phyloP scores from a whole-genome alignment of 192 early-diverging fungal genomes.

The Backusella westeae region DNA sequence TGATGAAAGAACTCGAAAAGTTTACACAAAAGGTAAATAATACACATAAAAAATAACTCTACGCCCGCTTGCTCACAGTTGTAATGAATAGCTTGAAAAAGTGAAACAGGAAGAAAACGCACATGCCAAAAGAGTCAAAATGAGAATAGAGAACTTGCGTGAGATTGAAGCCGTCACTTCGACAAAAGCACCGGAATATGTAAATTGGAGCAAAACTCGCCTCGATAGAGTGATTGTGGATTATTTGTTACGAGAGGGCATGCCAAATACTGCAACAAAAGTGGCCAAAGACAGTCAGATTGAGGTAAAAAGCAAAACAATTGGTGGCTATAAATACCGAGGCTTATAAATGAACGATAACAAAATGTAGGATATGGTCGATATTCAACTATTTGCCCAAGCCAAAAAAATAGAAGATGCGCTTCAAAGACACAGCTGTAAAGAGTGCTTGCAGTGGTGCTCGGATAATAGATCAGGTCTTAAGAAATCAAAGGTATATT shows the following conservation, averaged over 20 bases:
- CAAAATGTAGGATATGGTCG: slow-evolving; percentile 70
- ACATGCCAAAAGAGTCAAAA: slow-evolving; percentile 66
- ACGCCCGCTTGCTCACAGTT: not conserved
- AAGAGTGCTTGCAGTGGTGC: slow-evolving; percentile 92
- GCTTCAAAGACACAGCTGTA: slow-evolving; percentile 73
- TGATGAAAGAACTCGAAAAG: slow-evolving; percentile 61
- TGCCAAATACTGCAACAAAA: slow-evolving; percentile 68
- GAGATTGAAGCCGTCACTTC: slow-evolving; percentile 65
- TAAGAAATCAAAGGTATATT: slow-evolving; percentile 79
- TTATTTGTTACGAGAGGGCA: slow-evolving; percentile 91
- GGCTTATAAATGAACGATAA: not conserved
- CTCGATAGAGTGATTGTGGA: slow-evolving; percentile 91
- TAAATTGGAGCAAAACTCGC: slow-evolving; percentile 82
- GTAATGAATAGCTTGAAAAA: slow-evolving; percentile 55
- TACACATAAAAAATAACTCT: not conserved
- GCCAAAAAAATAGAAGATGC: slow-evolving; percentile 79
- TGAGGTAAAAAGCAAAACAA: slow-evolving; percentile 44
- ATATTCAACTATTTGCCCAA: slow-evolving; percentile 88
- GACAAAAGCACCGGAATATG: slow-evolving; percentile 69
- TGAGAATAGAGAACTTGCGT: slow-evolving; percentile 75
- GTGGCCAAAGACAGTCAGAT: slow-evolving; percentile 62
- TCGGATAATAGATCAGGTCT: slow-evolving; percentile 86
- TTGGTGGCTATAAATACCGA: not conserved
- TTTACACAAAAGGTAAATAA: slow-evolving; percentile 70
- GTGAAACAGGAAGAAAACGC: slow-evolving; percentile 71